Base-by-base conservation (phyloP, 768 basidiomycete species). In the Boletus sp. region DNA sequence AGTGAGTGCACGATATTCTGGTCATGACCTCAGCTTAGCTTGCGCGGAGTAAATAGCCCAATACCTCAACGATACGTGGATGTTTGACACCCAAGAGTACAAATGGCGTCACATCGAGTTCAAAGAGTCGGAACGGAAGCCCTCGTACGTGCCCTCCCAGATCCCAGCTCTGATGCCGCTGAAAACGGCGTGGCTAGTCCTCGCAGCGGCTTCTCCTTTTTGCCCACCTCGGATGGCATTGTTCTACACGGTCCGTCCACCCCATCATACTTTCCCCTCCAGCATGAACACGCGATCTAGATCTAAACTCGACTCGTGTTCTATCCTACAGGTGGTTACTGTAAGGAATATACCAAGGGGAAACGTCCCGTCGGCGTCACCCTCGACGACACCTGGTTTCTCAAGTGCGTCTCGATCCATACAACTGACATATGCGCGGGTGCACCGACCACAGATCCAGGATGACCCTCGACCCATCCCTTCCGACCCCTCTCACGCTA, bases 321-420 rank as follows among this genome's bases (percentile, higher is more conserved):
- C 35, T 13, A 14, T 10, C 11, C 19, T 2, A 17, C 47, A 90
- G 88, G 91, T 11, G 94, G 94, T 0, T 96, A 96, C 67, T 91
- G 87, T 66, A 95, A 97, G 68, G 88, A 92, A 70, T 95, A 94
- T 61, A 64, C 72, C 21, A 93, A 94, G 65, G 91, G 92, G 3
- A 91, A 92, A 64, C 83, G 89, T 1, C 85, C 89, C 0, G 74
- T 91, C 13, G 93, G 93, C 1, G 76, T 93, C n/a, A 92, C 90
- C 74, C 77, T 95, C 7, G 90, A 93, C 17, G 93, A 97, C 64
- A 91, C 89, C 0, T 97, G 93, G 94, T 76, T 93, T 49, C 77
- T 97, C 7, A 81, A 82, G 87, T 90, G 51, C 3, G 79, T 70
- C 13, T 45, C 34, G 7, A 21, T 35, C 19, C 23, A 34, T 1